A percentile compares a stretch with the other conserved stretches of the same genome.
Evolutionary conservation across 305 asterid species (phyloP).

Genomic region (Salvia sclarea): DNA sequence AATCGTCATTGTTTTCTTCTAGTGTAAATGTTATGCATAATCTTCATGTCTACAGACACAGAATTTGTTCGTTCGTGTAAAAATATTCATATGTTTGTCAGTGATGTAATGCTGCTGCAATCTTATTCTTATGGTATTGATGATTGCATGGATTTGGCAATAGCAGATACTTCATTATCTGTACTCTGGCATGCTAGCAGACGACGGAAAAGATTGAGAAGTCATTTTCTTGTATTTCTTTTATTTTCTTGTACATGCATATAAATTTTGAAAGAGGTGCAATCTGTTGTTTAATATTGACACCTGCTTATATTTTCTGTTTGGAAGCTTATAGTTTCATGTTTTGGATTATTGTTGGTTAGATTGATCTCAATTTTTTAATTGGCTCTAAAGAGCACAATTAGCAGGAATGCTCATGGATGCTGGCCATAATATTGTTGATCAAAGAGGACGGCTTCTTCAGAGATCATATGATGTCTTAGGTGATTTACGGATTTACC

Average conservation of each 20-base stretch:
- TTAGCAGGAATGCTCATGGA: conserved; percentile 78
- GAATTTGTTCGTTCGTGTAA: background rate
- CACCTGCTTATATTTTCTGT: background rate
- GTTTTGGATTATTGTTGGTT: conserved; percentile 13
- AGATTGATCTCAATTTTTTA: conserved; percentile 33
- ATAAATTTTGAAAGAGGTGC: background rate
- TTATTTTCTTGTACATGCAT: background rate
- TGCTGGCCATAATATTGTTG: conserved; percentile 71
- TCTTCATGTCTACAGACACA: background rate
- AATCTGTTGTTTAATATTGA: conserved; percentile 2
- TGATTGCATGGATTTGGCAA: conserved; percentile 6
- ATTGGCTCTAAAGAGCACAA: conserved; percentile 59
- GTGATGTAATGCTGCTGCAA: background rate
- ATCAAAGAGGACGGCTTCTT: conserved; percentile 89
- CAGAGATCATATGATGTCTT: conserved; percentile 78
- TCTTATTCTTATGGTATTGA: background rate
- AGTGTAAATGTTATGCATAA: background rate
- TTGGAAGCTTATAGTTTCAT: conserved; percentile 1
- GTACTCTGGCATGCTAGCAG: conserved; percentile 1
- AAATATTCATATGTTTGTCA: background rate
- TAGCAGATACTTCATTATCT: background rate
- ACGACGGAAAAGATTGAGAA: background rate
- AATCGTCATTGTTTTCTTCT: conserved; percentile 1
- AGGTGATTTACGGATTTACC: conserved; percentile 50
- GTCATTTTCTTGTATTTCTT: background rate